Evolutionary conservation across 768 basidiomycete species (phyloP), one percentile per base, ranked within the genome.

Genomic region (Rhodotorula babjevae): DNA sequence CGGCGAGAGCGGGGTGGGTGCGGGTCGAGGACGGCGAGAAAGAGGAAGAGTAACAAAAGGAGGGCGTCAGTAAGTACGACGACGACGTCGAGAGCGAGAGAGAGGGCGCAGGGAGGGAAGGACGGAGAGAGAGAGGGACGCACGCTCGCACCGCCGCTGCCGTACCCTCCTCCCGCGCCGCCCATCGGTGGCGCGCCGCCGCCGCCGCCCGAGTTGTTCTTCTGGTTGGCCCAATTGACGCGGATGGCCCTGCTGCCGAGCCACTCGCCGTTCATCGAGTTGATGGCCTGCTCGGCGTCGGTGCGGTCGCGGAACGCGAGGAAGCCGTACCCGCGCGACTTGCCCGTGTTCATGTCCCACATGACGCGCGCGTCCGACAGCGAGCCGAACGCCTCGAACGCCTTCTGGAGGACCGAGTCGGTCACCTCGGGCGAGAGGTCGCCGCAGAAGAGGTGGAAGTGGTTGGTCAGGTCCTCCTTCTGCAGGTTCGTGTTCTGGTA

Each of bases 261-360:
- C 93, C 93, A 99, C 85, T 99, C 95, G 68, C 96, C 96, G 80
- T 99, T 99, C 96, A 99, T 99, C 72, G 95, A 94, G 46, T 91
- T 90, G 81, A 99, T 99, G 56, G 96, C 96, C 82, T 98, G 96
- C 81, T 99, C 96, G 46, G 96, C 96, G 79, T 99, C 96, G 64
- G 95, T 92, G 83, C 95, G 94, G 85, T 99, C 96, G 79, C 95
- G 87, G 87, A 97, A 98, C 6, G 95, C 94, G 75, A 98, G 87
- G 86, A 98, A 98, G 63, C 95, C 94, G 80, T 98, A 97, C 55
- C 95, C 95, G 79, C 95, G 90, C 79, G 90, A 92, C 84, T 98
- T 97, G 73, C 96, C 96, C 65, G 94, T 95, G 83, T 94, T 96
- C 93, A 98, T 97, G 81, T 99, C 96, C 95, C 95, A 98, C 95